Evolutionary conservation across 2,329 filamentous ascomycete genomes (phyloP).

Genomic region (Colletotrichum siamense): DNA sequence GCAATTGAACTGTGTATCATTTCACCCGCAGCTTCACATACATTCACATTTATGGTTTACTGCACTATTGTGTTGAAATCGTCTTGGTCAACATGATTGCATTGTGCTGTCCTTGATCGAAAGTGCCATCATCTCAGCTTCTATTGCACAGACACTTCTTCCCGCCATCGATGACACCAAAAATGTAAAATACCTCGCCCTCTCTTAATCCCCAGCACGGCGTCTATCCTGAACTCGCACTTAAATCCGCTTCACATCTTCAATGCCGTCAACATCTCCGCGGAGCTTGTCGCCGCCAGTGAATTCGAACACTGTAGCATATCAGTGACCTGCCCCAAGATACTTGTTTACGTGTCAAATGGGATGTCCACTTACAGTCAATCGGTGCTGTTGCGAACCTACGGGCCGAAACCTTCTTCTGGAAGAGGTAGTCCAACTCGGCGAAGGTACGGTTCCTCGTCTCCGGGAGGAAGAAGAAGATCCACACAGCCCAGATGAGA

Average conservation of each 20-base stretch:
- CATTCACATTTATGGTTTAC: neutral
- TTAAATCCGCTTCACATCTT: neutral
- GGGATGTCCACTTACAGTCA: slow-evolving; percentile 28
- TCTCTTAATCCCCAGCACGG: neutral
- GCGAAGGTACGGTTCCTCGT: slow-evolving; percentile 49
- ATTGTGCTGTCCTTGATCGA: neutral
- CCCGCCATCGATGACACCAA: neutral
- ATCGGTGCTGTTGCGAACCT: slow-evolving; percentile 35
- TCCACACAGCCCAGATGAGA: slow-evolving; percentile 45
- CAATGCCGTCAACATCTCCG: neutral
- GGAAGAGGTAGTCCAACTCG: slow-evolving; percentile 55
- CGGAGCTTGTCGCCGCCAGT: neutral
- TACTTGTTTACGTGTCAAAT: neutral
- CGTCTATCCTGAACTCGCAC: neutral
- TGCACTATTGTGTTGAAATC: neutral
- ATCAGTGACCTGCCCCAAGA: neutral
- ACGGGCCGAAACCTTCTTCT: slow-evolving; percentile 35
- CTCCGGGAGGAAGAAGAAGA: slow-evolving; percentile 50
- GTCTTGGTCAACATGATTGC: neutral
- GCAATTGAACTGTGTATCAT: neutral
- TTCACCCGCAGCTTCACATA: neutral
- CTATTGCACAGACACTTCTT: neutral
- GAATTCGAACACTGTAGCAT: neutral
- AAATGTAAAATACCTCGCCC: neutral
- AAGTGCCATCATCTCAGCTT: neutral